Evolutionary conservation across 345 rosid genomes (phyloP), one percentile per base, ranked within the genome.

Genomic region (Excoecaria agallocha): DNA sequence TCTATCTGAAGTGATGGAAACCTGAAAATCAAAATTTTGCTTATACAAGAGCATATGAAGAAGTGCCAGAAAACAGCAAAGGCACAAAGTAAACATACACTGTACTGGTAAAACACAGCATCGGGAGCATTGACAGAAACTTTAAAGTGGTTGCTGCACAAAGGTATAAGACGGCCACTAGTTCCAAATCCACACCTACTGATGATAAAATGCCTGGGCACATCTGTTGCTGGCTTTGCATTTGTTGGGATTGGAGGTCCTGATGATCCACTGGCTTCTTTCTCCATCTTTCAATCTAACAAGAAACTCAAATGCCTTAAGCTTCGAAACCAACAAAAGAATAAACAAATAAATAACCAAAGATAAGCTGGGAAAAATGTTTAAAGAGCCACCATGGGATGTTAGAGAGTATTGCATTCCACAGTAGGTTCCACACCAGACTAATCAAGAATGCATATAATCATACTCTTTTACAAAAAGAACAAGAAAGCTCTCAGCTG

Each of bases 31-130:
- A 41, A 66, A 71, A 12, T 38, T 11, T 56, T 62, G 39, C 8
- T 56, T 77, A 66, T 67, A 49, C 25, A 12, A 24, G 35, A 66
- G 19, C 71, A 74, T 65, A 38, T 12, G 43, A 41, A 55, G 46
- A 72, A 79, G 54, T 38, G 35, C 63, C 20, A 25, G 38, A 76
- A 59, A 76, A 46, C 74, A 69, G 4, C 70, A 43, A 71, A 49
- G 52, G 60, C 77, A 70, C 68, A 35, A 39, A 4, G 12, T 10
- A 66, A 79, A 72, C 94, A 78, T 89, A 94, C 98, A 76, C 71
- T 84, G 71, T 92, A 92, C 74, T 92, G 97, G 84, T 88, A 87
- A 78, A 92, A 92, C 46, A 88, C 86, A 17, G 84, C 87, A 86
- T 91, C 87, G 52, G 85, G 83, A 55, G 59, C 74, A 68, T 74